phyloP scores from a whole-genome alignment of 2,329 filamentous ascomycete genomes.

The Diaporthe nobilis region DNA sequence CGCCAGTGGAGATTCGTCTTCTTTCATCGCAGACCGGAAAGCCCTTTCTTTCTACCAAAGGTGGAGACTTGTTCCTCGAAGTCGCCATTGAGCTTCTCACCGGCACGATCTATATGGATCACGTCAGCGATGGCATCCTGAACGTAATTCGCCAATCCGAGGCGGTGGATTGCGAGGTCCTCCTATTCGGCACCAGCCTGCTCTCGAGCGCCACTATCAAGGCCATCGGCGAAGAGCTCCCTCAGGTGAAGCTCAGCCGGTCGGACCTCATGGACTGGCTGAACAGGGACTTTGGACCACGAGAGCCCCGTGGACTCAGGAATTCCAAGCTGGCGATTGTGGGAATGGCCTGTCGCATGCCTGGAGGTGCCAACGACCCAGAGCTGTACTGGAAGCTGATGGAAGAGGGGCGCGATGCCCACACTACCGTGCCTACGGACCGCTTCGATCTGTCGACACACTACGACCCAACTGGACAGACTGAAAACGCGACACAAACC shows the following conservation, averaged over 20 bases:
- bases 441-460: constrained; percentile 69
- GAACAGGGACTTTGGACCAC: not conserved
- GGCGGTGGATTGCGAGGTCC: not conserved
- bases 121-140: not conserved
- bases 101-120: not conserved
- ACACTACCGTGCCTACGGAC: constrained; percentile 56
- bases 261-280: not conserved
- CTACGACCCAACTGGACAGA: constrained; percentile 67
- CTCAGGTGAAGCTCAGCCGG: not conserved
- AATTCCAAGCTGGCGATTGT: constrained; percentile 85
- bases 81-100: not conserved
- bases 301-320: not conserved
- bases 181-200: not conserved
- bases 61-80: not conserved
- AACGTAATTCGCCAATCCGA: not conserved
- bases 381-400: constrained; percentile 8
- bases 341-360: constrained; percentile 70
- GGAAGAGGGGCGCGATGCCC: constrained; percentile 80
- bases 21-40: not conserved
- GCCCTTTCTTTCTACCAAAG: not conserved
- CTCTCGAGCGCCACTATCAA: not conserved
- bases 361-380: constrained; percentile 52
- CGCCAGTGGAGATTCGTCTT: not conserved
- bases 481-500: not conserved
- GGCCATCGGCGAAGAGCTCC: not conserved